These are phyloP conservation scores for Cylindrotheca closterium DNA, from an alignment of 108 stramenopile species.

Conservation along the genomic window DNA sequence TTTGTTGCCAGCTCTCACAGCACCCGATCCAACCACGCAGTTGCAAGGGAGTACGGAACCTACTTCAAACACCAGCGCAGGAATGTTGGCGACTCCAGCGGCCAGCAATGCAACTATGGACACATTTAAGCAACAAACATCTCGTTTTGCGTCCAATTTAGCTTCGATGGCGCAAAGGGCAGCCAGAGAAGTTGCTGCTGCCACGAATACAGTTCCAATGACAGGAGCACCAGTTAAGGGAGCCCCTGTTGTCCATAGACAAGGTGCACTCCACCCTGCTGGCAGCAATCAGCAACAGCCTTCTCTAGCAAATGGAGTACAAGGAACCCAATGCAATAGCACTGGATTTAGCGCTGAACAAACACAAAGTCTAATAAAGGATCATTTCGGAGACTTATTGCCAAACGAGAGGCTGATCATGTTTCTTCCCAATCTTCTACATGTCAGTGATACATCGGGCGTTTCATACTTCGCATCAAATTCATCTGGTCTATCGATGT, in stretches of 20 bases:
- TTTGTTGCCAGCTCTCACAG: constrained; percentile 6
- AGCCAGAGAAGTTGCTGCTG: constrained; percentile 41
- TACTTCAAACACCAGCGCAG: neutral
- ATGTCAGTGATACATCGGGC: constrained; percentile 68
- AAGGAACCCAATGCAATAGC: neutral
- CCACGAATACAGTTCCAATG: constrained; percentile 34
- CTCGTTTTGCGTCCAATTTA: constrained; percentile 46
- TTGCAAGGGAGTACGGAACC: neutral
- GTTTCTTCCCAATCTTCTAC: constrained; percentile 67
- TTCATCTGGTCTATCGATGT: constrained; percentile 34
- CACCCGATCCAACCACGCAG: neutral
- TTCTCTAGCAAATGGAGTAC: neutral
- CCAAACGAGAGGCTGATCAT: constrained; percentile 79
- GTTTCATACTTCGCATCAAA: constrained; percentile 22
- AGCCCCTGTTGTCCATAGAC: neutral
- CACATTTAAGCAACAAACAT: constrained; percentile 20
- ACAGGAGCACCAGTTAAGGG: constrained; percentile 8
- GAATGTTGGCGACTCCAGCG: neutral
- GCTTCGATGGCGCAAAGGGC: constrained; percentile 57
- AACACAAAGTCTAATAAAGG: constrained; percentile 28
- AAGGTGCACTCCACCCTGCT: neutral
- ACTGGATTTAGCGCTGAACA: constrained; percentile 23
- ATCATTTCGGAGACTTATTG: constrained; percentile 54
- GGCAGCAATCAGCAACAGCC: neutral
- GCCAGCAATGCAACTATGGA: constrained; percentile 18